Base-by-base conservation (phyloP, 768 basidiomycete genomes). In the Suillus cothurnatus region DNA sequence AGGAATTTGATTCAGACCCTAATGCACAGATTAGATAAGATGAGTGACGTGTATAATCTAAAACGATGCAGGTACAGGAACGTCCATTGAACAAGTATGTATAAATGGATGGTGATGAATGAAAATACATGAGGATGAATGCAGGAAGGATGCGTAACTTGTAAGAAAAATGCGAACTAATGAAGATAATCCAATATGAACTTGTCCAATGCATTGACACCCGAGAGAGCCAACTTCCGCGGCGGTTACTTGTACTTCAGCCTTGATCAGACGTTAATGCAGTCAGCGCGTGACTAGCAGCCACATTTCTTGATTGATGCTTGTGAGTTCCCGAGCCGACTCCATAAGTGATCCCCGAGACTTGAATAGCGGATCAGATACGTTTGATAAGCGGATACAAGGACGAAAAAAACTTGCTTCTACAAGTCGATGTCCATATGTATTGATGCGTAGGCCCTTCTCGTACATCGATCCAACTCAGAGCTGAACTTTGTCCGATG, bases 401-500 rank as follows among this genome's bases (percentile, higher is more conserved):
- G 45, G 55, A 57, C 47, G 8, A 31, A 39, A 59, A 72, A 69
- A 67, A 64, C 70, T 66, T 57, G 88, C 90, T 82, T 81, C 86
- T 89, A 74, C 88, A 90, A 6, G 82, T 68, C 3, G 78, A 82
- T 2, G 80, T 88, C 89, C 89, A 91, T 45, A 73, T 70, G 7
- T 82, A 84, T 4, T 73, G 75, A 62, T 87, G 80, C 15, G 74
- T 75, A 0, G 79, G 78, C 0, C 87, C 88, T 12, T 73, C 73
- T 6, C 69, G 71, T 0, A 76, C 78, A 55, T 88, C 86, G 26
- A 79, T 71, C 87, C 88, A 91, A 69, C 81, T 86, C 34, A 90
- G 79, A 34, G 83, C 70, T 21, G 82, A 64, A 41, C 79, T 71
- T 39, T 76, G 76, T 17, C 78, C 77, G 47, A 72, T 76, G n/a